A percentile compares a stretch with the other conserved stretches of the same genome.
Conservation (phyloP, 176 grass and related monocot species). For the Carex parvula region DNA sequence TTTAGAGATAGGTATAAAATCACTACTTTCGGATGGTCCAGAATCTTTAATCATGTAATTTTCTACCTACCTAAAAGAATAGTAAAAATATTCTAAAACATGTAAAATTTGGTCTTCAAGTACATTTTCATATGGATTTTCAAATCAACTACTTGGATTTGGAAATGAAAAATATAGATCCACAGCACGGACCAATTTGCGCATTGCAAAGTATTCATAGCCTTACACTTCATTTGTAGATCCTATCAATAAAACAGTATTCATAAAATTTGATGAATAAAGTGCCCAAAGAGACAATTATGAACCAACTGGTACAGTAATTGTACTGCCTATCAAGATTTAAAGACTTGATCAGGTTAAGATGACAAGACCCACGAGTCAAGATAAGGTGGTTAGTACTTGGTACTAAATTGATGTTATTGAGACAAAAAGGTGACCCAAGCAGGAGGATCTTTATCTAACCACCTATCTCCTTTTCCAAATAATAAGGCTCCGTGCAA, state of each 20-base stretch:
- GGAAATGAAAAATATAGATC: too few relatives aligned
- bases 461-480: background rate
- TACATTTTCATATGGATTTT: too few relatives aligned
- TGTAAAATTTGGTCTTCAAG: too few relatives aligned
- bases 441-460: slow-evolving; percentile 9
- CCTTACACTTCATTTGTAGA: background rate
- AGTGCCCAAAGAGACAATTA: background rate
- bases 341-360: background rate
- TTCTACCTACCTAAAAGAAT: too few relatives aligned
- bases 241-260: background rate
- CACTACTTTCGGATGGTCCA: too few relatives aligned
- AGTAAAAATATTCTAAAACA: too few relatives aligned
- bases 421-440: slow-evolving; percentile 2
- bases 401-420: background rate
- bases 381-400: background rate
- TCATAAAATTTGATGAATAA: background rate
- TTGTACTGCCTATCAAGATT: background rate
- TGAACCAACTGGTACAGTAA: background rate
- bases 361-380: background rate
- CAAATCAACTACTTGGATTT: too few relatives aligned
- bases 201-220: too few relatives aligned
- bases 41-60: too few relatives aligned
- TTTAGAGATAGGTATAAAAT: too few relatives aligned
- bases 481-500: slow-evolving; percentile 2
- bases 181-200: too few relatives aligned